phyloP scores from a whole-genome alignment of 2,329 filamentous ascomycete species.

The Fusarium aywerte region DNA sequence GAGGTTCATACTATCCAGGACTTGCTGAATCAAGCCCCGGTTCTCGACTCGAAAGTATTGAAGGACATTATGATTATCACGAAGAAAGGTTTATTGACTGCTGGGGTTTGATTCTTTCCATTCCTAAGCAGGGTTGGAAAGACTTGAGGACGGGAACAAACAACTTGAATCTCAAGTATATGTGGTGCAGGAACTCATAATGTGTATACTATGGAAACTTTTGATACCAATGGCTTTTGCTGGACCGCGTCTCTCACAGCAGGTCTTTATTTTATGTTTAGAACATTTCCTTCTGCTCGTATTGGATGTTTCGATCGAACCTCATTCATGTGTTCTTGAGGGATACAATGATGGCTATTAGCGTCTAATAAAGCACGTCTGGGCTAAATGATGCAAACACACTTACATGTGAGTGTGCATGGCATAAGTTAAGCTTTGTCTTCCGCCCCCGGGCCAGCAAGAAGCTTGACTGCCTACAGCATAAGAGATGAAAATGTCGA shows the following conservation, averaged over 20 bases:
- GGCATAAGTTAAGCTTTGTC: not conserved
- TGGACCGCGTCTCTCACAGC: not conserved
- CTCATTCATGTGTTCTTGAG: not conserved
- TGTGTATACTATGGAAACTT: slow-evolving; percentile 1
- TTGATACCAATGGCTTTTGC: slow-evolving; percentile 1
- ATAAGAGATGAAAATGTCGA: not conserved
- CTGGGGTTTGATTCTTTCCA: not conserved
- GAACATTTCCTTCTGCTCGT: not conserved
- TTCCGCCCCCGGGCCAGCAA: not conserved
- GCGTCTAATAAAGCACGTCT: not conserved
- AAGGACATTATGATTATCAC: not conserved
- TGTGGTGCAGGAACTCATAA: not conserved
- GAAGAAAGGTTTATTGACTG: not conserved
- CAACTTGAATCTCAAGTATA: not conserved
- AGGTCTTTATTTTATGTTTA: not conserved
- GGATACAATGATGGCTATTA: not conserved
- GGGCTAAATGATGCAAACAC: not conserved
- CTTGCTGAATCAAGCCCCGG: not conserved
- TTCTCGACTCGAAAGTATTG: not conserved
- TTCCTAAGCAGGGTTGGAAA: no score
- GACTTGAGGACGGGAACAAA: no score
- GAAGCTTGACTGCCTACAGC: not conserved
- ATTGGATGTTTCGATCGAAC: not conserved
- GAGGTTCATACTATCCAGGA: not conserved
- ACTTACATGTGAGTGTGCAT: not conserved